Evolutionary conservation across 2,329 filamentous ascomycete species (phyloP), one percentile per base, ranked within the genome.

Genomic region (Alternaria viburni): DNA sequence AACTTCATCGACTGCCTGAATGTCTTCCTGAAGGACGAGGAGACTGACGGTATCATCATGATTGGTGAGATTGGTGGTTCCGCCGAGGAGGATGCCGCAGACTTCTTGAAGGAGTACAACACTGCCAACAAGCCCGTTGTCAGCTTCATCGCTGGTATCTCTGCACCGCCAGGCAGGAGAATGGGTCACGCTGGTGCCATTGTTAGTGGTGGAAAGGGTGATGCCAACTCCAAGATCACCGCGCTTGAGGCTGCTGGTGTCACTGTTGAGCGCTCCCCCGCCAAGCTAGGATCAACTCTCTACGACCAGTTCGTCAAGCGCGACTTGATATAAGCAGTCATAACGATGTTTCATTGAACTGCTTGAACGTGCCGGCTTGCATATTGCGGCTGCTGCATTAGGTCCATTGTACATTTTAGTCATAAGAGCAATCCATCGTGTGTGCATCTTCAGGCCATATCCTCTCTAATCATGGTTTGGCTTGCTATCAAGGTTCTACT

Each of bases 1-100:
- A 98, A 97, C 89, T 99, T 98, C 87, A 98, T 99, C 84, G 96
- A 99, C 88, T 97, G 95, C 88, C 88, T 99, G 75, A 92, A 93
- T 80, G 93, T 98, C 80, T 99, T 99, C 89, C 89, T 97, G 76
- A 87, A 96, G 82, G 96, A 99, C 82, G 88, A 91, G 81, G 93
- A 97, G 86, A 99, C 96, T 43, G 96, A 99, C 81, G 96, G 96
- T 80, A 97, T 99, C 85, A 97, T 99, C 86, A 97, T 99, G 96
- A 98, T 99, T 81, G 96, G 96, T 80, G 96, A 98, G 86, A 98
- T 99, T 81, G 96, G 96, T 83, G 96, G 96, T 69, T 93, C 92
- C 65, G 96, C 96, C 64, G 96, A 99, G 86, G 96, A 99, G 86
- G 96, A 99, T 77, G 96, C 96, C 43, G 95, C 96, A 77, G 96